Conservation (phyloP, 2,329 filamentous ascomycete species). For the Amylocarpus encephaloides region DNA sequence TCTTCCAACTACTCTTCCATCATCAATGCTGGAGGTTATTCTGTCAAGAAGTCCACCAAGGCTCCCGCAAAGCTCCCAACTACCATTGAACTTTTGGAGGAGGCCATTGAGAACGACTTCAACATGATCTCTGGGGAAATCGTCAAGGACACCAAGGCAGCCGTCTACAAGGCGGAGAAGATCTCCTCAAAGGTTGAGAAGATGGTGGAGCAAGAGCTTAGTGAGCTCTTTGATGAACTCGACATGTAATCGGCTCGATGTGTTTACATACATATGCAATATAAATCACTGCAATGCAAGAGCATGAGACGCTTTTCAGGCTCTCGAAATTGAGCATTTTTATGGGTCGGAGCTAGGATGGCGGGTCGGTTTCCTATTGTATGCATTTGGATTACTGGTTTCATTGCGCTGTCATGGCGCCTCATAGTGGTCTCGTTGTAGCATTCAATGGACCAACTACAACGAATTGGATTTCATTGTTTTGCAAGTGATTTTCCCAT, state of each 20-base stretch:
- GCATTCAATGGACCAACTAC: constrained; percentile 19
- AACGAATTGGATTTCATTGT: constrained; percentile 11
- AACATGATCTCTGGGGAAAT: constrained; percentile 52
- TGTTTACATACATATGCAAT: constrained; percentile 16
- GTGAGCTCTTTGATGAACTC: constrained; percentile 50
- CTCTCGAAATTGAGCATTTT: constrained; percentile 25
- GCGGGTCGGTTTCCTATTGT: constrained; percentile 22
- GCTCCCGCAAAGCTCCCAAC: constrained; percentile 41
- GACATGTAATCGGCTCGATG: constrained; percentile 16
- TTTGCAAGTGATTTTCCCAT: not conserved
- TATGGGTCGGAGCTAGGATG: constrained; percentile 27
- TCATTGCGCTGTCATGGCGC: constrained; percentile 22
- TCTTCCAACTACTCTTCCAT: constrained; percentile 86
- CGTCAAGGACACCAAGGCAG: constrained; percentile 45
- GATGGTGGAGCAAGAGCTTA: constrained; percentile 54
- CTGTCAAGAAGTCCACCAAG: constrained; percentile 43
- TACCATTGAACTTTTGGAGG: constrained; percentile 54
- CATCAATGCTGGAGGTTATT: constrained; percentile 66
- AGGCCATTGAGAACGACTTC: constrained; percentile 50
- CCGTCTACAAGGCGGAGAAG: constrained; percentile 53
- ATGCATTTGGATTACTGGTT: constrained; percentile 29
- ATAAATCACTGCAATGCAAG: constrained; percentile 17
- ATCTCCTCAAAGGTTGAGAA: constrained; percentile 58
- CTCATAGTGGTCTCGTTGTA: constrained; percentile 13
- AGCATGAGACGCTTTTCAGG: constrained; percentile 10